Evolutionary conservation across 176 grass and related monocot species (phyloP), one percentile per base, ranked within the genome.

Genomic region (Oryza nivara): DNA sequence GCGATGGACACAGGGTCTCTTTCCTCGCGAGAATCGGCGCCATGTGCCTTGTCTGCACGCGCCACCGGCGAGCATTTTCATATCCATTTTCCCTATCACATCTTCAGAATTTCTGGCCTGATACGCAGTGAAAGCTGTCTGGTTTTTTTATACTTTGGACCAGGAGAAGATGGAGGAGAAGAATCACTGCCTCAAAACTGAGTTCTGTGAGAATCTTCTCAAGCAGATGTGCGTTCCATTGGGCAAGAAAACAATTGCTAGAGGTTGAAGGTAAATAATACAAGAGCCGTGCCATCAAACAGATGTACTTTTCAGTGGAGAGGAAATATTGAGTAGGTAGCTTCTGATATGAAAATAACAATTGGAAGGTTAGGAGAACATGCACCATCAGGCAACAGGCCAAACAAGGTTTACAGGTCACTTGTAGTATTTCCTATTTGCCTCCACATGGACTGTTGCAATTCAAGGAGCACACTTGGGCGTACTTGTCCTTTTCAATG

Each of bases 381-480:
- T 52, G 80, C 69, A 17, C n/a, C 87, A 28, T 74, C 80, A 74
- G 40, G 69, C 47, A 67, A 75, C 68, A 68, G 48, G 36, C 38
- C 79, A 68, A 74, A 52, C 70, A 45, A 70, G 16, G 41, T 28
- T n/a, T n/a, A 70, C 9, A 11, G 11, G 46, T 75, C 13, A 58
- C 32, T 20, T 67, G 45, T 20, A 73, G 45, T 35, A 76, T 82
- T 73, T 77, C 74, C 48, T 75, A 68, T 75, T 54, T 19, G 80
- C 74, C 34, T 90, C 88, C 89, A 90, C 84, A 79, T 90, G 89
- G 89, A 83, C 77, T 79, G 89, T 47, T 83, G n/a, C 61, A 41
- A 40, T 0, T 22, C 2, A 4, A 86, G 80, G 60, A 64, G 38
- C 88, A 90, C 52, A 40, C 69, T 86, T 34, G 81, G 85, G 88